Percentiles rank a stretch among this genome's conserved stretches.
These are phyloP conservation scores for Orbilia javanica DNA, from an alignment of 2,329 filamentous ascomycete species.

Conservation along the genomic window DNA sequence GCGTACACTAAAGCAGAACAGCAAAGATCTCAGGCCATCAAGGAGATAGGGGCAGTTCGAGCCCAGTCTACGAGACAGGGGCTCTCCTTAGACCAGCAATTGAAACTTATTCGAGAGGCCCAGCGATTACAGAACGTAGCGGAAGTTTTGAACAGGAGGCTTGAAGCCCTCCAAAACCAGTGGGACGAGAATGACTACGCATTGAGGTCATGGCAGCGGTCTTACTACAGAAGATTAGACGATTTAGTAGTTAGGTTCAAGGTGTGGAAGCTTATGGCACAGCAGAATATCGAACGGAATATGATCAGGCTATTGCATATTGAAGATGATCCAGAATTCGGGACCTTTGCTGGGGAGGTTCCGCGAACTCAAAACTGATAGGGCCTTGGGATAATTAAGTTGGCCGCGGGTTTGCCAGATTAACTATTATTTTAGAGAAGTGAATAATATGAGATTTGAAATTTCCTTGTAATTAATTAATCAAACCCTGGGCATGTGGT, in stretches of 20 bases:
- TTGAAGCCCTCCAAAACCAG: neutral
- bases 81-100: neutral
- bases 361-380: neutral
- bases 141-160: neutral
- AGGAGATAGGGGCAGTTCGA: neutral
- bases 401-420: too few species aligned
- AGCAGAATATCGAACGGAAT: slow-evolving; percentile 21
- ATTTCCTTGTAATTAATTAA: too few species aligned
- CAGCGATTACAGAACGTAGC: neutral
- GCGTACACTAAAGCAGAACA: neutral
- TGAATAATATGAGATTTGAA: too few species aligned
- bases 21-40: neutral
- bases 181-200: neutral
- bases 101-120: too few species aligned
- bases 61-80: neutral
- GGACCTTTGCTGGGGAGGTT: neutral
- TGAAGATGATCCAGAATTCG: slow-evolving; percentile 10
- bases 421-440: too few species aligned
- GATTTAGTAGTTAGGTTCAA: slow-evolving; percentile 22
- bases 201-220: neutral
- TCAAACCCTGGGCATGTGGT: too few species aligned
- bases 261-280: slow-evolving; percentile 20
- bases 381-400: too few species aligned
- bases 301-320: neutral
- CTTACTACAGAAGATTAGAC: neutral